phyloP scores from a whole-genome alignment of 169 alveolate species.

The Plasmodium inui region DNA sequence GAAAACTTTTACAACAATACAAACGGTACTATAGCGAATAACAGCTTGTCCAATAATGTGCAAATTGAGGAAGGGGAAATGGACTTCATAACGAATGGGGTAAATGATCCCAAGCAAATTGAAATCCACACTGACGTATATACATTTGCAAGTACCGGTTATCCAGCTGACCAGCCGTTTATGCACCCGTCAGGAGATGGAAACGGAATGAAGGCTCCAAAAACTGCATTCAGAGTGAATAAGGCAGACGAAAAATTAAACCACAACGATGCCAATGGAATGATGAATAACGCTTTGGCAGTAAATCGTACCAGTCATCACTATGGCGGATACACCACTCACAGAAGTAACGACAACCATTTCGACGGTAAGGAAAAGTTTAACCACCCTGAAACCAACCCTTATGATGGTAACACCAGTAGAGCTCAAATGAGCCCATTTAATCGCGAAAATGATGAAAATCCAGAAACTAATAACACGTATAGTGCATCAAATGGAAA shows the following conservation, averaged over 20 bases:
- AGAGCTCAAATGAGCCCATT: background rate
- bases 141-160: background rate
- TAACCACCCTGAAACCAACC: background rate
- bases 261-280: background rate
- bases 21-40: background rate
- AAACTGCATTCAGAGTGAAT: background rate
- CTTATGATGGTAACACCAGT: background rate
- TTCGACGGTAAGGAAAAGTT: background rate
- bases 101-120: background rate
- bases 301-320: background rate
- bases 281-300: background rate
- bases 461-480: background rate
- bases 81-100: conserved; percentile 8
- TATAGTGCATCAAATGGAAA: background rate
- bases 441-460: background rate
- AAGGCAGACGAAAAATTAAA: background rate
- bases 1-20: background rate
- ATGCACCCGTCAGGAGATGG: background rate
- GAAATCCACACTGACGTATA: background rate
- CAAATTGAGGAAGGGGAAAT: conserved; percentile 31
- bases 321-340: background rate
- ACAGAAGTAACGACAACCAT: background rate
- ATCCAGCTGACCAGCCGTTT: background rate
- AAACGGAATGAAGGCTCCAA: background rate
- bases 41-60: conserved; percentile 3